Conservation (phyloP, 1,284 basidiomycete genomes). For the Pascua guehoae region DNA sequence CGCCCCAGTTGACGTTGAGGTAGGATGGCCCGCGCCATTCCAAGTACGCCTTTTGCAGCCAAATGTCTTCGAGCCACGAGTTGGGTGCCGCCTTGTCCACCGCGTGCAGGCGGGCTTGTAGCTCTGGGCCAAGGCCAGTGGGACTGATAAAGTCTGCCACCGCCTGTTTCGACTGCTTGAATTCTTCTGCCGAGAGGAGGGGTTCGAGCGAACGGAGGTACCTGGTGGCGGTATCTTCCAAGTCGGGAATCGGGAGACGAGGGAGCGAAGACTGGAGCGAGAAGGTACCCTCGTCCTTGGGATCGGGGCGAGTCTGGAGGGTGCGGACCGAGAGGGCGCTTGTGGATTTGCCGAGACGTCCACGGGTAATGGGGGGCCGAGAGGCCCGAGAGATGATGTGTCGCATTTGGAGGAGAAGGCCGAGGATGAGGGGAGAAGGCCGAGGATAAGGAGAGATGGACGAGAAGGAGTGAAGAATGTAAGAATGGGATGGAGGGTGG, state of each 20-base stretch:
- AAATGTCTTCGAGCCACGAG: slow-evolving; percentile 18
- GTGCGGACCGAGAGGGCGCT: not conserved
- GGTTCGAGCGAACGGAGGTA: slow-evolving; percentile 13
- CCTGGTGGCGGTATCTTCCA: slow-evolving; percentile 10
- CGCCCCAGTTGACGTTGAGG: slow-evolving; percentile 19
- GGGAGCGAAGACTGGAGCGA: slow-evolving; percentile 9
- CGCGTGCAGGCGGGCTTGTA: slow-evolving; percentile 10
- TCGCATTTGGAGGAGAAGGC: too few species aligned
- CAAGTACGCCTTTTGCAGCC: slow-evolving; percentile 17
- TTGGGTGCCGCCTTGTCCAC: slow-evolving; percentile 11
- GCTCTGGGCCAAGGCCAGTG: slow-evolving; percentile 7
- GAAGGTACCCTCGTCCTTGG: slow-evolving; percentile 5
- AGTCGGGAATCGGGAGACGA: slow-evolving; percentile 10
- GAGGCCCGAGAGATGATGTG: too few species aligned
- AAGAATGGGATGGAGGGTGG: too few species aligned
- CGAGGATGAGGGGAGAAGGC: too few species aligned
- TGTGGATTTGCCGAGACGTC: too few species aligned
- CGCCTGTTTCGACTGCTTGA: slow-evolving; percentile 1
- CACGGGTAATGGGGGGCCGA: too few species aligned
- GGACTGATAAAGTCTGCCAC: slow-evolving; percentile 4
- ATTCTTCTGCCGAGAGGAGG: slow-evolving; percentile 3
- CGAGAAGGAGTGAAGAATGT: too few species aligned
- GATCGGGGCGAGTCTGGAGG: not conserved
- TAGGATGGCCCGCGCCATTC: slow-evolving; percentile 12
- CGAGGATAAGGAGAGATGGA: too few species aligned